Conservation (phyloP, 805 yeast genomes). For the Nakazawaea wickerhamii region DNA sequence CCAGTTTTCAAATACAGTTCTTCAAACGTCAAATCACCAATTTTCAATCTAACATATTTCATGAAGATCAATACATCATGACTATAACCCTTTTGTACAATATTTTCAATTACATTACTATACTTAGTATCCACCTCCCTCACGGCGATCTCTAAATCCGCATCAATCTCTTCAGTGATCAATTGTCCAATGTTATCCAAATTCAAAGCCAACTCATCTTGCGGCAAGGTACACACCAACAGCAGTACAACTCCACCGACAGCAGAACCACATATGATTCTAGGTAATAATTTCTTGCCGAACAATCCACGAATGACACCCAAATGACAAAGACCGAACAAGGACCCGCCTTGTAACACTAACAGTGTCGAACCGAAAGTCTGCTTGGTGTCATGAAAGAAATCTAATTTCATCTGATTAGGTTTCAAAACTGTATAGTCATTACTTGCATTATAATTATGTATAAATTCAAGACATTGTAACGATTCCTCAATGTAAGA, state of each 20-base stretch:
- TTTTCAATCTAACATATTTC: slow-evolving; percentile 66
- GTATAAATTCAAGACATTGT: slow-evolving; percentile 56
- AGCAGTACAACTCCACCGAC: slow-evolving; percentile 93
- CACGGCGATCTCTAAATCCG: slow-evolving; percentile 5
- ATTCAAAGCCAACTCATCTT: slow-evolving; percentile 50
- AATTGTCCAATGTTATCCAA: slow-evolving; percentile 19
- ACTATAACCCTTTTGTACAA: slow-evolving; percentile 74
- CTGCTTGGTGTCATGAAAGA: slow-evolving; percentile 81
- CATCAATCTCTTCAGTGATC: slow-evolving; percentile 23
- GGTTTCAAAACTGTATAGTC: slow-evolving; percentile 36
- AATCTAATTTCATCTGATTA: slow-evolving; percentile 59
- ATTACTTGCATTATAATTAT: slow-evolving; percentile 29
- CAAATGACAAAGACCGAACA: slow-evolving; percentile 89
- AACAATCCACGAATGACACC: slow-evolving; percentile 89
- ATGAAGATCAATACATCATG: slow-evolving; percentile 79
- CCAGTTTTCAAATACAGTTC: slow-evolving; percentile 83
- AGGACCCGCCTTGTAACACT: slow-evolving; percentile 88
- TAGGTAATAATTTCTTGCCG: slow-evolving; percentile 69
- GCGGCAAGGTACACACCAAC: slow-evolving; percentile 67
- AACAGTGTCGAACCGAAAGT: slow-evolving; percentile 89
- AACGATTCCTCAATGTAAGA: slow-evolving; percentile 77
- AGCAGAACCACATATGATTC: slow-evolving; percentile 86
- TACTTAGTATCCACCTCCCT: slow-evolving; percentile 37
- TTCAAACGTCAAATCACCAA: slow-evolving; percentile 87
- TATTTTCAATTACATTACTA: slow-evolving; percentile 69